Evolutionary conservation across 192 early-diverging fungal species (phyloP), one percentile per base, ranked within the genome.

Genomic region (Coemansia sp.): DNA sequence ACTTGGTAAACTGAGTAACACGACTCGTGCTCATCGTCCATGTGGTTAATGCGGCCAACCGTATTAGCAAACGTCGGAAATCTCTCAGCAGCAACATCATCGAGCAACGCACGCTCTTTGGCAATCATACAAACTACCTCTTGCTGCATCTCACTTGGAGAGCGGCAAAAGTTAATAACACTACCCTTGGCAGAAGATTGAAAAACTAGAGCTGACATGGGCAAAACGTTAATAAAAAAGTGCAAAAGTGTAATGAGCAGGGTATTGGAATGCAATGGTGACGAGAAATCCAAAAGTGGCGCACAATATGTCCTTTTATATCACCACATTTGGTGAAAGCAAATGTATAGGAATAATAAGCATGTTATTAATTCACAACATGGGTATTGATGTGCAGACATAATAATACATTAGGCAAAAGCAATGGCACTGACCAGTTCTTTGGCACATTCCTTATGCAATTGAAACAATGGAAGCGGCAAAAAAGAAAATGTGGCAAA

Each of bases 61-160:
- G 23, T 35, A 14, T 52, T 63, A 4, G 49, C 29, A 63, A 63
- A 63, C 6, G 61, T 63, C 19, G 61, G 61, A 17, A 2, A 6
- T 4, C 4, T 1, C 10, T 50, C 61, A 6, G 29, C 9, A 0
- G 61, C 61, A 53, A 63, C 61, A 7, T 6, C 22, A 25, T 63
- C 37, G 4, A 53, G 37, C 19, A 53, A 31, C 4, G 35, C 61
- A 19, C 37, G 35, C 22, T 63, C 49, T 6, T 37, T 35, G 31
- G 21, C 47, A 0, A 63, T 7, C 31, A 37, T 21, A 14, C 6
- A 10, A 1, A 2, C 1, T 4, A 53, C 22, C 16, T 8, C 4
- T 8, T 22, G 17, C 8, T 23, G 12, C 2, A 63, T 37, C 29
- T 25, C 49, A 12, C 22, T 51, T 0, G 50, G 49, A 10, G 49